A percentile compares a stretch with the other conserved stretches of the same genome.
Evolutionary conservation across 2,329 filamentous ascomycete genomes (phyloP).

Genomic region (Alternaria hordeiaustralica): DNA sequence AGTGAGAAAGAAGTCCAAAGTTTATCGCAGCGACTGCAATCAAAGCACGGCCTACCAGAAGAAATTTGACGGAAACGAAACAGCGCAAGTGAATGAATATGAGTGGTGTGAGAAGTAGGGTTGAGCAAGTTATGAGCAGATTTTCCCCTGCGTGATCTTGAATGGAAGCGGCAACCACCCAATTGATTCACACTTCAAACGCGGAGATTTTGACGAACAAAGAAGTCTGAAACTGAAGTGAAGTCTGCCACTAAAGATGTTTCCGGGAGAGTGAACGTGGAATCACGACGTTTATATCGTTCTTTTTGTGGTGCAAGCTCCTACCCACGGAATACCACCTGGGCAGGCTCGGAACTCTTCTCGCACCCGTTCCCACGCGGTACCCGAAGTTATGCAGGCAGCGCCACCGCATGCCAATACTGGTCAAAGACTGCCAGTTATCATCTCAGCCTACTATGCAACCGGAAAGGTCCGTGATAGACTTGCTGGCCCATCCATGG

Average conservation of each 20-base stretch:
- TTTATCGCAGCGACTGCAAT: neutral
- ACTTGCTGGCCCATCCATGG: neutral
- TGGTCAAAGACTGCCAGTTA: neutral
- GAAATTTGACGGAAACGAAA: neutral
- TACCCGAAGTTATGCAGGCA: conserved; percentile 5
- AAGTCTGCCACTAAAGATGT: neutral
- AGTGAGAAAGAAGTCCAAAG: neutral
- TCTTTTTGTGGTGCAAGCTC: neutral
- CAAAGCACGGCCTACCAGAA: neutral
- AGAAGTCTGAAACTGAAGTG: neutral
- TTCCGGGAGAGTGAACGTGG: neutral
- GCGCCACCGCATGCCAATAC: neutral
- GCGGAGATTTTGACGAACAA: neutral
- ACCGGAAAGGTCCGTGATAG: neutral
- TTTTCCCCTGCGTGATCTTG: conserved; percentile 1
- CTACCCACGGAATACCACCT: neutral
- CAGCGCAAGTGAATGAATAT: neutral
- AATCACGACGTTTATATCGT: neutral
- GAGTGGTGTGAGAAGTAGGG: neutral
- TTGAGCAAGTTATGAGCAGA: conserved; percentile 20
- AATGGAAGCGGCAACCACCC: neutral
- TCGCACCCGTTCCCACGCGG: neutral
- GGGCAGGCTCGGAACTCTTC: neutral
- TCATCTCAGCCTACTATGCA: neutral
- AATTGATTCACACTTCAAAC: neutral